Evolutionary conservation across 495 filamentous ascomycete genomes (phyloP).

Genomic region (Glutinoglossum americanum): DNA sequence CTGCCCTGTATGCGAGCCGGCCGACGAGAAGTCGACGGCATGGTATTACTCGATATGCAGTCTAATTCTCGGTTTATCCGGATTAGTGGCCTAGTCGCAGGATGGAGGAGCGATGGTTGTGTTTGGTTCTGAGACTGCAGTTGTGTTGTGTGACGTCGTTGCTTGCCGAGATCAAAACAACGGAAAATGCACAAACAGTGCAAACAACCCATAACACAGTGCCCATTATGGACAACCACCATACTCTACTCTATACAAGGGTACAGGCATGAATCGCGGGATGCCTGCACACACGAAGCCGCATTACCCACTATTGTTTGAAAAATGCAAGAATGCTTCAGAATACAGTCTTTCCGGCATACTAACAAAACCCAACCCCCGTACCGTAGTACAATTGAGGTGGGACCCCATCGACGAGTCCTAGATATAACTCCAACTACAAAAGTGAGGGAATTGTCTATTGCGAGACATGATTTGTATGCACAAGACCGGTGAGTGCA

Average conservation of each 20-base stretch:
- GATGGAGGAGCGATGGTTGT: neutral
- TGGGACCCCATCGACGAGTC: too few species aligned
- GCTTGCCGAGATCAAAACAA: neutral
- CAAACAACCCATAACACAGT: neutral
- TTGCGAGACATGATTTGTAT: neutral
- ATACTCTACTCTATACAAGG: too few species aligned
- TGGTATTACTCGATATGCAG: neutral
- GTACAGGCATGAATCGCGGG: too few species aligned
- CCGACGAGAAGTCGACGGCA: neutral
- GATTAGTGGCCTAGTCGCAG: neutral
- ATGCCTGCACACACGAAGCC: too few species aligned
- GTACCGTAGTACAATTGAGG: too few species aligned
- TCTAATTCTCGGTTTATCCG: neutral
- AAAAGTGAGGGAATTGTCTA: too few species aligned
- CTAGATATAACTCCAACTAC: too few species aligned
- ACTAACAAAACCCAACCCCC: too few species aligned
- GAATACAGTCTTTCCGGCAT: too few species aligned
- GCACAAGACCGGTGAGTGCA: neutral
- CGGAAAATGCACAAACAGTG: neutral
- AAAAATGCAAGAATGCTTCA: too few species aligned
- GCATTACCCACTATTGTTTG: too few species aligned
- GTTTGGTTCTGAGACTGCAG: neutral
- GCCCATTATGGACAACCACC: too few species aligned
- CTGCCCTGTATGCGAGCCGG: neutral
- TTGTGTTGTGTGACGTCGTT: neutral